Conservation (phyloP, 2,329 filamentous ascomycete genomes). For the Thielaviopsis euricoi region DNA sequence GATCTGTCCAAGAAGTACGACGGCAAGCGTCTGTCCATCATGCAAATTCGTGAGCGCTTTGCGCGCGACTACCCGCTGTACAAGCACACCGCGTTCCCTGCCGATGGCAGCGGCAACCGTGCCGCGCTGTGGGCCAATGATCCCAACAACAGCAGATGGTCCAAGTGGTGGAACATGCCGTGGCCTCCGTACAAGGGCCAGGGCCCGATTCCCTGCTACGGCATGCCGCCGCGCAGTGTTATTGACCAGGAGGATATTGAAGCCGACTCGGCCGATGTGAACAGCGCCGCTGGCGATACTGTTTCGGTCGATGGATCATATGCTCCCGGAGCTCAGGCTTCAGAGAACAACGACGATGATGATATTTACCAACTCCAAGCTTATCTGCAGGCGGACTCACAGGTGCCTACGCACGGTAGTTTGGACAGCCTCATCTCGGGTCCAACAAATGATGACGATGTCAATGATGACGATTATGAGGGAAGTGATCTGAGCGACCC, state of each 20-base stretch:
- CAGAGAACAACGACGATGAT: not conserved
- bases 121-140: constrained; percentile 10
- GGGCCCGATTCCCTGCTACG: constrained; percentile 1
- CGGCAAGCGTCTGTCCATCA: constrained; percentile 5
- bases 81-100: constrained; percentile 10
- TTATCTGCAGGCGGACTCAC: not conserved
- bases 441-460: not conserved
- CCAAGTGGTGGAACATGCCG: constrained; percentile 7
- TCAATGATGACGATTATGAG: not conserved
- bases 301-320: not conserved
- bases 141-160: constrained; percentile 5
- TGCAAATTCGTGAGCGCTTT: not conserved
- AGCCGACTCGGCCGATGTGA: not conserved
- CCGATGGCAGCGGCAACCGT: constrained; percentile 5
- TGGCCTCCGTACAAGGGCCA: constrained; percentile 11
- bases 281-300: constrained; percentile 1
- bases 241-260: not conserved
- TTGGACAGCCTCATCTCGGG: not conserved
- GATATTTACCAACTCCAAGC: not conserved
- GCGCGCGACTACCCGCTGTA: constrained; percentile 8
- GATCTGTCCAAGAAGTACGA: constrained; percentile 6
- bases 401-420: not conserved
- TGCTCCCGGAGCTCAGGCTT: not conserved
- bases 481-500: not conserved
- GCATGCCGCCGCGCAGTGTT: not conserved